Evolutionary conservation across 2,329 filamentous ascomycete genomes (phyloP).

Genomic region (Fusarium veterinarium): DNA sequence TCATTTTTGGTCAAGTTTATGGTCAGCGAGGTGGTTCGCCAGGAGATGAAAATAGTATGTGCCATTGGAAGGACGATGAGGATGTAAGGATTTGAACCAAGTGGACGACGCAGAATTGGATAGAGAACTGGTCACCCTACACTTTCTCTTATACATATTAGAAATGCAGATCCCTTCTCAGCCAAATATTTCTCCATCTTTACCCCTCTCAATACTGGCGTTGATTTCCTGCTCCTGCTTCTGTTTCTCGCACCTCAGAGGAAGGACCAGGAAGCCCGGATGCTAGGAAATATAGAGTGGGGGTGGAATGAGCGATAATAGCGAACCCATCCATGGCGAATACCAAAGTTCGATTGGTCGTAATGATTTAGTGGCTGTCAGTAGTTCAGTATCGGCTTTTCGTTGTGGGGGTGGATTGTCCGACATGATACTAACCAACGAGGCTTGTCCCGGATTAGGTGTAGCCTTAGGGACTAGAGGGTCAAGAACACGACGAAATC

Average conservation of each 20-base stretch:
- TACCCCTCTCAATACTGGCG: rapidly evolving
- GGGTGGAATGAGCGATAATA: neutral
- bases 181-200: rapidly evolving
- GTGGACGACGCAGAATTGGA: rapidly evolving
- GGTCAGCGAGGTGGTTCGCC: neutral
- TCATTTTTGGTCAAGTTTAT: neutral
- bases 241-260: neutral
- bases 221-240: too few relatives aligned
- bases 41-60: neutral
- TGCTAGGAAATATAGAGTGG: neutral
- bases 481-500: neutral
- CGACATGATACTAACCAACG: rapidly evolving
- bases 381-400: neutral
- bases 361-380: neutral
- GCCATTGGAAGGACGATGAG: neutral
- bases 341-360: neutral
- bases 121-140: neutral
- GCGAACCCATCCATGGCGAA: neutral
- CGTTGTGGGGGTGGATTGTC: neutral
- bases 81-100: rapidly evolving
- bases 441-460: neutral
- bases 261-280: rapidly evolving
- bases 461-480: neutral
- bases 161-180: neutral
- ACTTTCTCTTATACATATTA: neutral